These are phyloP conservation scores for Aaosphaeria arxii DNA, from an alignment of 2,329 filamentous ascomycete genomes.

Conservation along the genomic window DNA sequence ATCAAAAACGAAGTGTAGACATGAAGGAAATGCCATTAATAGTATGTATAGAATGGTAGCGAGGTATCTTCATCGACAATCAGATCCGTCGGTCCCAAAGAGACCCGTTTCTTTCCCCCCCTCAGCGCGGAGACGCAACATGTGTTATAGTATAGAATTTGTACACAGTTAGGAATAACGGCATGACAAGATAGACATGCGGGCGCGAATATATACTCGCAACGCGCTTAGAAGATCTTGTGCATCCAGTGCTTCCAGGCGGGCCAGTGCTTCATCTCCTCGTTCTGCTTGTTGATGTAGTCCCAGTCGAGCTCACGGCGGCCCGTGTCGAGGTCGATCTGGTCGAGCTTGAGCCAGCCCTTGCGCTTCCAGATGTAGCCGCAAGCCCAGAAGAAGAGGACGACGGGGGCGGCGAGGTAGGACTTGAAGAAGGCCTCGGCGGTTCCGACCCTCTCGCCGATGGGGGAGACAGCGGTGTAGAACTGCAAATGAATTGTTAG, in stretches of 20 bases:
- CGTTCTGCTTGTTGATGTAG: slow-evolving; percentile 55
- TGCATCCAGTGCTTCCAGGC: slow-evolving; percentile 42
- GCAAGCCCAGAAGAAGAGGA: slow-evolving; percentile 39
- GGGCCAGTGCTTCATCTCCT: slow-evolving; percentile 51
- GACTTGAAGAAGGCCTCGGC: slow-evolving; percentile 45
- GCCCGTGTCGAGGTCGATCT: slow-evolving; percentile 67
- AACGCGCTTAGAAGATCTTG: slow-evolving; percentile 25
- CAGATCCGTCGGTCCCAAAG: no score
- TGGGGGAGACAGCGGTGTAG: slow-evolving; percentile 38
- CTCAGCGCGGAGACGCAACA: no score
- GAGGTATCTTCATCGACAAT: no score
- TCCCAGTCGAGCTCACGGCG: slow-evolving; percentile 66
- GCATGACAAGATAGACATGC: no score
- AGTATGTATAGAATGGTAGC: no score
- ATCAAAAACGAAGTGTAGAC: no score
- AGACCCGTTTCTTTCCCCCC: no score
- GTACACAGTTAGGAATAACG: no score
- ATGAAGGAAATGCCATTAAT: no score
- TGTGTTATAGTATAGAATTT: no score
- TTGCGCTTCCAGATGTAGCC: slow-evolving; percentile 65
- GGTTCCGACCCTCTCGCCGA: slow-evolving; percentile 24
- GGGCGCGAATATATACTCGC: no score
- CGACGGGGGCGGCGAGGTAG: slow-evolving; percentile 48
- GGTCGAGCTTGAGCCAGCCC: slow-evolving; percentile 55
- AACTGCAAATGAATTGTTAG: slow-evolving; percentile 27